Base-by-base conservation (phyloP, 805 yeast genomes). In the Priceomyces fermenticarens region DNA sequence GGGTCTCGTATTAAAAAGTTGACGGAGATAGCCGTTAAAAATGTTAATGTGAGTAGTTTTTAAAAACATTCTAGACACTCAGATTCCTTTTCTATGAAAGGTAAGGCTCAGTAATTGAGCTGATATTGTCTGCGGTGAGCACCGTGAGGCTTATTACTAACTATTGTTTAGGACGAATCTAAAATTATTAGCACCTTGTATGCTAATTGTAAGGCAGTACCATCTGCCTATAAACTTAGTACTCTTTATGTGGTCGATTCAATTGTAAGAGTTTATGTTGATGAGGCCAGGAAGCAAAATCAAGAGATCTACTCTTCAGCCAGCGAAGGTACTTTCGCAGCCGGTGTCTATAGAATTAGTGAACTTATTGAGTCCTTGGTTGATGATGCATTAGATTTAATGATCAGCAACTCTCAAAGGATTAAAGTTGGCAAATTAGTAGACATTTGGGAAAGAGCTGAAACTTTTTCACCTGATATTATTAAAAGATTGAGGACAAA, bases 1-100 rank as follows among this genome's bases (percentile, higher is more conserved):
- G 98, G 98, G 33, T 81, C 96, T 41, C 88, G 97, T 69, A 93
- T 91, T 64, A 87, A 87, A 62, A 82, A 82, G 56, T 71, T 90
- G 58, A 86, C 91, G 35, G 85, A 86, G 42, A 61, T 86, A 46
- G 95, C 96, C 42, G 72, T 83, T 45, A 77, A 76, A 49, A 78
- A 88, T 61, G 84, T 85, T 42, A 30, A 34, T 40, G 42, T 39
- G 33, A 29, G 42, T 39, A 39, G 35, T 17, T 12, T 17, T 8
- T 31, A 13, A 31, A 29, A 29, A 29, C 4, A 5, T 29, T 29
- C 31, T 13, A 29, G 14, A 4, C 6, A 29, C 12, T 5, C 29
- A 26, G 29, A 26, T 10, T 5, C 25, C 25, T 20, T 20, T 13
- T 29, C 4, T 12, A n/a, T 29, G 4, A 9, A 29, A 13, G 12